phyloP scores from a whole-genome alignment of 305 asterid genomes.

The Andrographis paniculata region DNA sequence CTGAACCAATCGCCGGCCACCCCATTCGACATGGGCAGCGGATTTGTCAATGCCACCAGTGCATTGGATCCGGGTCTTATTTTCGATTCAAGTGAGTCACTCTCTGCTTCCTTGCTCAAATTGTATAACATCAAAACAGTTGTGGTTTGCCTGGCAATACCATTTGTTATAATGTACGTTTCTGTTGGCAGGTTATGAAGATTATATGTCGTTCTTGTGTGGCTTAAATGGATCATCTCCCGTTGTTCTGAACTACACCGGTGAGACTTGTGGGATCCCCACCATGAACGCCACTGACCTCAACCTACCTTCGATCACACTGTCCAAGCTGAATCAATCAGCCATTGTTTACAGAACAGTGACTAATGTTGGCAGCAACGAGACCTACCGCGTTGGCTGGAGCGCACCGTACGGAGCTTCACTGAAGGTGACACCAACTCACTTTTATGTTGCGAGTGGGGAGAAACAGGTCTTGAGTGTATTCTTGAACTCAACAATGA shows the following conservation, averaged over 20 bases:
- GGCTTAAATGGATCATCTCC: slow-evolving; percentile 89
- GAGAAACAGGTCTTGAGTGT: slow-evolving; percentile 62
- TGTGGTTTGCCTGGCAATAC: background rate
- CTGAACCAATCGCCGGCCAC: slow-evolving; percentile 89
- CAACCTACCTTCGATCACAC: slow-evolving; percentile 87
- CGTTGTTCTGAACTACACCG: slow-evolving; percentile 73
- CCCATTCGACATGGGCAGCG: slow-evolving; percentile 98
- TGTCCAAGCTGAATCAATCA: slow-evolving; percentile 66
- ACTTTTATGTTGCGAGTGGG: slow-evolving; percentile 49
- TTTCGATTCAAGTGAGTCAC: slow-evolving; percentile 57
- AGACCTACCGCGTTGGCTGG: slow-evolving; percentile 87
- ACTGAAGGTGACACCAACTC: slow-evolving; percentile 59
- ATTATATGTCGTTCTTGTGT: slow-evolving; percentile 79
- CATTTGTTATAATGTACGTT: background rate
- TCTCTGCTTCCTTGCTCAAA: slow-evolving; percentile 7
- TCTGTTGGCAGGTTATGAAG: slow-evolving; percentile 61
- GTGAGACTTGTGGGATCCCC: slow-evolving; percentile 50
- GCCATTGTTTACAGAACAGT: slow-evolving; percentile 47
- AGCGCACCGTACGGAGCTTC: slow-evolving; percentile 83
- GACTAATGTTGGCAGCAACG: slow-evolving; percentile 60
- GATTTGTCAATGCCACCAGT: slow-evolving; percentile 90
- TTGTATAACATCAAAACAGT: no score
- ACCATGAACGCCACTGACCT: slow-evolving; percentile 48
- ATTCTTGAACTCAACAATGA: slow-evolving; percentile 44
- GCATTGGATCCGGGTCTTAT: slow-evolving; percentile 94